phyloP scores from a whole-genome alignment of 2,329 filamentous ascomycete species.

The Phoma sp. region DNA sequence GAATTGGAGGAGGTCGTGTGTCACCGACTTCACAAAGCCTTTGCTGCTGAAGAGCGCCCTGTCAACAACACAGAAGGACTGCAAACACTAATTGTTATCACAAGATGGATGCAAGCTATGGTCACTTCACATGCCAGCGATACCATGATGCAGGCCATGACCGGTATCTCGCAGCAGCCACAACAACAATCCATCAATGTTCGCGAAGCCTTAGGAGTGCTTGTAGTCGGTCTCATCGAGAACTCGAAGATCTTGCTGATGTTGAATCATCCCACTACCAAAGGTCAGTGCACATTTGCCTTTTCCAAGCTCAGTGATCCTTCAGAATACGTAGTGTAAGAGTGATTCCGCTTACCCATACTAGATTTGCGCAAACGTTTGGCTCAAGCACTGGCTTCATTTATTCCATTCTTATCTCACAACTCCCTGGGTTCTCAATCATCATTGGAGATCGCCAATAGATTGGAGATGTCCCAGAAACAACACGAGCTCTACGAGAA shows the following conservation, averaged over 20 bases:
- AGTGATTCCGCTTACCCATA: conserved; percentile 16
- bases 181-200: conserved; percentile 67
- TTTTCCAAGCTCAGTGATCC: not conserved
- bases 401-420: conserved; percentile 59
- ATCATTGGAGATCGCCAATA: conserved; percentile 56
- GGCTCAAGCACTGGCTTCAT: conserved; percentile 41
- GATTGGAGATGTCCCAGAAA: conserved; percentile 51
- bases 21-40: conserved; percentile 46
- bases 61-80: conserved; percentile 40
- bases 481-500: conserved; percentile 53
- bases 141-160: conserved; percentile 50
- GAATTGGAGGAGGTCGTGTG: conserved; percentile 50
- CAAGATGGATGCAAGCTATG: conserved; percentile 51
- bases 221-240: conserved; percentile 69
- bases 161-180: conserved; percentile 55
- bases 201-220: conserved; percentile 68
- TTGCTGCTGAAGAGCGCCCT: conserved; percentile 44
- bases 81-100: conserved; percentile 39
- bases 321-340: too few species aligned
- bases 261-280: conserved; percentile 61
- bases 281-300: conserved; percentile 51
- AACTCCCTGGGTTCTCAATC: conserved; percentile 60
- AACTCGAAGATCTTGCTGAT: conserved; percentile 63
- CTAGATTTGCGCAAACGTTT: conserved; percentile 44
- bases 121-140: conserved; percentile 50